Conservation (phyloP, 2,329 filamentous ascomycete genomes). For the Chrysoporthe cubensis region DNA sequence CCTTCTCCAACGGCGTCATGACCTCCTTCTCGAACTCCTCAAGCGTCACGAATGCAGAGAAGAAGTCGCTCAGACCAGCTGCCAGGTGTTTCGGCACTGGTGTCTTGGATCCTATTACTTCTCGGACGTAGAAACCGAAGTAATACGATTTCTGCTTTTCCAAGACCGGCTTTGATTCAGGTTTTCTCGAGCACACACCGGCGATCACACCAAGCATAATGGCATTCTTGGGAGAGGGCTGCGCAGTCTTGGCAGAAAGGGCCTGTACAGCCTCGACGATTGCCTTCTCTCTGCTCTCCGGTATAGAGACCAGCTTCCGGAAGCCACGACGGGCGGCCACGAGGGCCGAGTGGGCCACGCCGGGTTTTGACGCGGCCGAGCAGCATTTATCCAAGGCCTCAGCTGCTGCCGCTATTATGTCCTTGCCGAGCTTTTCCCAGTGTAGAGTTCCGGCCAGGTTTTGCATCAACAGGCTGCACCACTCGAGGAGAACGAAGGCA, state of each 20-base stretch:
- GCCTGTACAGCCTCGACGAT: conserved; percentile 66
- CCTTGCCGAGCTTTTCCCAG: conserved; percentile 67
- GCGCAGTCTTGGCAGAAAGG: conserved; percentile 69
- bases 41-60: conserved; percentile 70
- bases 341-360: conserved; percentile 73
- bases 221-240: conserved; percentile 71
- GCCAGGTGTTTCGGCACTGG: conserved; percentile 73
- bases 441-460: conserved; percentile 63
- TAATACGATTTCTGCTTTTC: conserved; percentile 71
- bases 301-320: conserved; percentile 69
- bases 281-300: conserved; percentile 61
- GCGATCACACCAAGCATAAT: conserved; percentile 83
- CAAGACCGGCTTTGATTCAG: conserved; percentile 64
- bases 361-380: conserved; percentile 63
- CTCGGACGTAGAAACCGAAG: conserved; percentile 81
- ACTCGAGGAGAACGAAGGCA: conserved; percentile 88
- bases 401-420: conserved; percentile 71
- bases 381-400: conserved; percentile 79
- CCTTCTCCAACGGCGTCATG: conserved; percentile 84
- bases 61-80: conserved; percentile 79
- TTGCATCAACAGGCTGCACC: conserved; percentile 81
- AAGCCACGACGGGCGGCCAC: conserved; percentile 80
- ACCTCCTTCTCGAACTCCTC: conserved; percentile 78
- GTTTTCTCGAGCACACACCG: conserved; percentile 78
- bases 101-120: conserved; percentile 79